phyloP scores from a whole-genome alignment of 352 stramenopile species.

The Globisporangium splendens region DNA sequence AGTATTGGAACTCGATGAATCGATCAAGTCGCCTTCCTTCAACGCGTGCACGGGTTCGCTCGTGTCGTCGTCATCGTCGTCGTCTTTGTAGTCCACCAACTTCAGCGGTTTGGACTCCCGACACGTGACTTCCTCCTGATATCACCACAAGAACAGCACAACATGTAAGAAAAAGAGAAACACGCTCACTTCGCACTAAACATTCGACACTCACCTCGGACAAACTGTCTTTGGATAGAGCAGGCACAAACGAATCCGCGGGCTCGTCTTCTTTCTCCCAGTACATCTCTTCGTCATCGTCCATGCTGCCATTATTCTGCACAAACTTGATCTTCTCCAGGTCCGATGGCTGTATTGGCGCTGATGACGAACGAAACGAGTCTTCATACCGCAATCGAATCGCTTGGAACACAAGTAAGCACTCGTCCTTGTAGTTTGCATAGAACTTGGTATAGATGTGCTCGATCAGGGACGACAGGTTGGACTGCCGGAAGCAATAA shows the following conservation, averaged over 20 bases:
- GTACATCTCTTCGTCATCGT: constrained; percentile 78
- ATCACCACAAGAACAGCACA: constrained; percentile 3
- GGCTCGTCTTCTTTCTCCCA: constrained; percentile 71
- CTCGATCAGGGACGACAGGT: constrained; percentile 65
- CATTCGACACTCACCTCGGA: constrained; percentile 35
- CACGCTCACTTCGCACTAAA: too few species aligned
- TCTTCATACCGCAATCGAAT: constrained; percentile 58
- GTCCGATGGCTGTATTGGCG: constrained; percentile 15
- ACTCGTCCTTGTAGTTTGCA: constrained; percentile 62
- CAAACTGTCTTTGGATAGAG: constrained; percentile 33
- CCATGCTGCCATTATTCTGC: constrained; percentile 41
- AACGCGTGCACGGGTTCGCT: constrained; percentile 19
- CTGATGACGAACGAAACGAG: constrained; percentile 28
- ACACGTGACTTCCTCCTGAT: constrained; percentile 41
- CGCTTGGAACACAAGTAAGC: constrained; percentile 68
- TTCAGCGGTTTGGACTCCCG: constrained; percentile 44
- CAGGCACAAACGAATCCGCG: constrained; percentile 28
- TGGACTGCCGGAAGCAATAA: constrained; percentile 33
- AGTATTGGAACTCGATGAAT: constrained; percentile 1
- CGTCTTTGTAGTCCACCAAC: constrained; percentile 68
- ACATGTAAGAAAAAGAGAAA: background rate
- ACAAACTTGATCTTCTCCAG: constrained; percentile 52
- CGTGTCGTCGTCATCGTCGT: constrained; percentile 49
- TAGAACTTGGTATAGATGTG: constrained; percentile 83
- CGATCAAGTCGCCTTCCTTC: constrained; percentile 32